Evolutionary conservation across 805 yeast species (phyloP), one percentile per base, ranked within the genome.

Genomic region (Candida piceae): DNA sequence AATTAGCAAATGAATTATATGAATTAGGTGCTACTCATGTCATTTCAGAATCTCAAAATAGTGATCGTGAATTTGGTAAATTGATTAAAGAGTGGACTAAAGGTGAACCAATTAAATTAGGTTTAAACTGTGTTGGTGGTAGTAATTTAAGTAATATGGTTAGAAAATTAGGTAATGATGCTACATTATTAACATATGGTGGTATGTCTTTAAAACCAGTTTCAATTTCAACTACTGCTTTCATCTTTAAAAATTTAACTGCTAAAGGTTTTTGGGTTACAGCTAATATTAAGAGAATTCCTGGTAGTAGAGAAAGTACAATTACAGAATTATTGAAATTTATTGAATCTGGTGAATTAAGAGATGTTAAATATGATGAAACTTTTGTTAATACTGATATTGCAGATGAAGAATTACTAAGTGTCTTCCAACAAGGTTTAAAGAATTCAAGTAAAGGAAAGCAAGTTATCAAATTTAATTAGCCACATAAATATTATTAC

Each of bases 201-300:
- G 97, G 95, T 26, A 93, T 93, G 98, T 86, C 97, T 3, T 79
- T 81, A 69, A 89, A 86, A 63, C 98, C 98, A 2, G 94, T 93
- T 9, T 74, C 76, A n/a, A 62, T 93, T 38, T 96, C 97, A 27
- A 87, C 96, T 1, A 77, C 95, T 0, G 65, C 85, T 41, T 85
- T 85, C 55, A 89, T 93, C 46, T 93, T 93, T 70, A 93, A 90
- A 62, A 84, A 89, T 54, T 62, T 93, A 38, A 78, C 83, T 5
- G 78, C 88, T 36, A 74, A 79, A 20, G 99, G 99, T 0, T 93
- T 84, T 66, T 93, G 99, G 99, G 79, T 88, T 40, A 84, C 96
- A 10, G 77, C 67, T 30, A 78, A 78, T 66, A 68, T 75, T 34
- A 70, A 72, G 41, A 59, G 64, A 36, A 62, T 82, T 48, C 90